These are phyloP conservation scores for Beta lomatogona DNA, from an alignment of 179 eudicot genomes.

Conservation along the genomic window DNA sequence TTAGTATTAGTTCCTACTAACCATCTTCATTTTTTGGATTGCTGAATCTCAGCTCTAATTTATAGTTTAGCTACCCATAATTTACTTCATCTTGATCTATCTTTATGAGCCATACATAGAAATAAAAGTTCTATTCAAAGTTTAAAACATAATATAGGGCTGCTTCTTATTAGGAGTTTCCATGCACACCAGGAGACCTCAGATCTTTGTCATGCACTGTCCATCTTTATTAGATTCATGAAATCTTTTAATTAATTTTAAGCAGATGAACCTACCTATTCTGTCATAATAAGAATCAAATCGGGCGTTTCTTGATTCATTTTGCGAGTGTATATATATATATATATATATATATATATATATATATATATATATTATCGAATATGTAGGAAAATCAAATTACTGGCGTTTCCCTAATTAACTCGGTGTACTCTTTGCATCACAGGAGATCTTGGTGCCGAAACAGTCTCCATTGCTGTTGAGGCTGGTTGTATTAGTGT, in stretches of 20 bases:
- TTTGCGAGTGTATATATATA: no score
- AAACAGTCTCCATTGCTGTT: slow-evolving; percentile 56
- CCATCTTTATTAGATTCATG: not conserved
- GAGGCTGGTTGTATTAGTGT: slow-evolving; percentile 53
- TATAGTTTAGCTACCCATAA: not conserved
- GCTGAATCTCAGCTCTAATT: not conserved
- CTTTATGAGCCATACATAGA: not conserved
- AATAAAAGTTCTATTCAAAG: not conserved
- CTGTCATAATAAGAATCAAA: not conserved
- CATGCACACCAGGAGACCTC: not conserved
- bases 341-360: no score
- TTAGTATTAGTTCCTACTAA: not conserved
- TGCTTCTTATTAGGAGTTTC: not conserved
- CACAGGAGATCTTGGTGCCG: slow-evolving; percentile 40
- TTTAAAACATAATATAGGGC: not conserved
- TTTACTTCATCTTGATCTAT: not conserved
- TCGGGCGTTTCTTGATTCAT: no score
- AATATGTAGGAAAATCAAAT: no score
- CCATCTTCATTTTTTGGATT: not conserved
- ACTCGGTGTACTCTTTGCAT: slow-evolving; percentile 13
- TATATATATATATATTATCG: no score
- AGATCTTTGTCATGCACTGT: not conserved
- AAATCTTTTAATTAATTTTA: not conserved
- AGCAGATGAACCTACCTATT: not conserved
- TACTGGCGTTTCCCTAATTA: slow-evolving; percentile 5